Base-by-base conservation (phyloP, 495 filamentous ascomycete genomes). In the Aspergillus haitiensis region DNA sequence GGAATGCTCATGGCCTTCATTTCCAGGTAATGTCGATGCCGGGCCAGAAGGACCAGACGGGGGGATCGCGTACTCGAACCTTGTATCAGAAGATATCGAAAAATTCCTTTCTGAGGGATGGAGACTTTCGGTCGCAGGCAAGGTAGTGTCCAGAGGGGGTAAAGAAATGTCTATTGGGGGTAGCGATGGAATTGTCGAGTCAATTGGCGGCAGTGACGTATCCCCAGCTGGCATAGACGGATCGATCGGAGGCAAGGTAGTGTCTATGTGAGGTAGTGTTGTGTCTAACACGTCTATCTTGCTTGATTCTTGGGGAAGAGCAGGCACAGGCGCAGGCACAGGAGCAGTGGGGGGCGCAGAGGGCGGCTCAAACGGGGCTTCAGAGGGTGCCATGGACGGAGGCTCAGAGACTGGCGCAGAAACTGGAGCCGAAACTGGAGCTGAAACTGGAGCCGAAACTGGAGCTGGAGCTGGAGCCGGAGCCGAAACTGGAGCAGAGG, bases 11-110 rank as follows among this genome's bases (percentile, higher is more conserved):
- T 64, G 61, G 32, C 61, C 59, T 18, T 66, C 67, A 64, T 71
- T 69, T 15, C 64, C 55, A 21, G 61, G 53, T 10, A 54, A 62
- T 5, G 44, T 37, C n/a, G 55, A 12, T 34, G 45, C 34, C 46
- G 63, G 40, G 15, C 37, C 44, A 53, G 59, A 36, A 32, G 61
- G 12, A 16, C 31, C 59, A 39, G 48, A 15, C 15, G 21, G 34
- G n/a, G 48, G 40, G 16, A 37, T 36, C 18, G 62, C 56, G 31
- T 34, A 31, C 84, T 86, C 56, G 77, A 76, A 52, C 82, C 77
- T 37, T 82, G 82, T 48, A 88, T 73, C 36, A 79, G 78, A 67
- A 84, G 90, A 69, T 27, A 27, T 27, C 80, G 86, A 76, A 85
- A 71, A 67, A 52, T 69, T 52, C 58, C 67, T 50, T 39, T 69